Base-by-base conservation (phyloP, 441 rosid genomes). In the Mallotus repandus region DNA sequence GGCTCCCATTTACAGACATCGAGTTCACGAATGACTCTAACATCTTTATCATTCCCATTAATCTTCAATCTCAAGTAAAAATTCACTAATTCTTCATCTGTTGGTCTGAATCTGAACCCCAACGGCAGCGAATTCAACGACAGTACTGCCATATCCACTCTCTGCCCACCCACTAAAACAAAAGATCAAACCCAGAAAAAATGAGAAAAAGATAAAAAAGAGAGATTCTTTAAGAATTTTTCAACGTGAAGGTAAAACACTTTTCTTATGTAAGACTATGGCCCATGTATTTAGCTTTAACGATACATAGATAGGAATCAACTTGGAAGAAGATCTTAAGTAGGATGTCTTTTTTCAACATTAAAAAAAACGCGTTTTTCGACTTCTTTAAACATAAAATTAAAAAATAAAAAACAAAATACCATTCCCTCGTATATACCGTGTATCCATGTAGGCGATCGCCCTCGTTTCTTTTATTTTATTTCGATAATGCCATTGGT, bases 1-100 rank as follows among this genome's bases (percentile, higher is more conserved):
- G 97, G 98, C 84, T 93, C 98, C 76, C 84, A 80, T 83, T 87
- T 89, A 65, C 96, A 93, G 73, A 93, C 89, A 78, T 93, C 98
- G 74, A 93, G 81, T 64, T 89, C 98, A 15, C 86, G 85, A 62
- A 93, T 91, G 12, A 88, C 86, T 38, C 55, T 57, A 18, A 91
- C 94, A 1, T 83, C 81, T 15, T 82, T 60, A 56, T 85, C 72
- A 0, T 76, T 75, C 2, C 97, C 94, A 58, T 91, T 93, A 74
- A 93, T 89, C 82, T 93, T 93, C 25, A 72, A 67, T 18, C 95
- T 82, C 68, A 93, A 79, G 81, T 91, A 93, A 80, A 69, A 86
- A 57, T 86, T 70, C 8, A 84, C 77, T 29, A 84, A 70, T 74
- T 86, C 89, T 63, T 70, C 83, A 35, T 86, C 89, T 0, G 89